These are phyloP conservation scores for Xylariaceae sp. DNA, from an alignment of 2,329 filamentous ascomycete species.

Conservation along the genomic window DNA sequence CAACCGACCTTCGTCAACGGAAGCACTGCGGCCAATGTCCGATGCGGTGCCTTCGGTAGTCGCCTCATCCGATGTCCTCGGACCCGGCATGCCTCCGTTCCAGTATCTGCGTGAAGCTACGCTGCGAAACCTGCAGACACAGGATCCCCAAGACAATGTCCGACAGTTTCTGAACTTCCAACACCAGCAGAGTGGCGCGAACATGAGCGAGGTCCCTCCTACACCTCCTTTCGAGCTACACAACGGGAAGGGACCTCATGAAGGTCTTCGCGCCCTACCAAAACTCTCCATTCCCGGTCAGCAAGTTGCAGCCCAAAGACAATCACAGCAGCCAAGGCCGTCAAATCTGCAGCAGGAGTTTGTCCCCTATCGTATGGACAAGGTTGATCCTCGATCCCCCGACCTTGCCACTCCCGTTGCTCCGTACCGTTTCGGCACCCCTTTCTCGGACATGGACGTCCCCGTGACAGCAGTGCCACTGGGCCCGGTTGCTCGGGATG, in stretches of 20 bases:
- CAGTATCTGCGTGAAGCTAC: constrained; percentile 70
- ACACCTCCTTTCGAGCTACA: constrained; percentile 69
- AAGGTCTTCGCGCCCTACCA: constrained; percentile 58
- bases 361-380: constrained; percentile 52
- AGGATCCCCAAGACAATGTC: constrained; percentile 90
- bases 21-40: constrained; percentile 64
- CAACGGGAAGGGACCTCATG: constrained; percentile 48
- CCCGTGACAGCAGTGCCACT: constrained; percentile 71
- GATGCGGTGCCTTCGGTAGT: constrained; percentile 79
- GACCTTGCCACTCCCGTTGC: constrained; percentile 58
- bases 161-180: constrained; percentile 89
- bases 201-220: constrained; percentile 58
- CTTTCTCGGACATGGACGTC: constrained; percentile 87
- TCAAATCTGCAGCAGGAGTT: constrained; percentile 34
- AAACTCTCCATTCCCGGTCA: constrained; percentile 58
- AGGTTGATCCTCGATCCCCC: constrained; percentile 49
- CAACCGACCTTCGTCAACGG: constrained; percentile 51
- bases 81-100: constrained; percentile 63
- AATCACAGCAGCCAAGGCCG: constrained; percentile 24
- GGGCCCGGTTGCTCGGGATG: constrained; percentile 72
- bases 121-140: constrained; percentile 65
- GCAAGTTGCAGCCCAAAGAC: constrained; percentile 21
- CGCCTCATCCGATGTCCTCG: constrained; percentile 87
- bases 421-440: constrained; percentile 77
- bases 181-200: constrained; percentile 41